phyloP scores from a whole-genome alignment of 371 early-diverging fungal species.

The Actinomortierella wolfii region DNA sequence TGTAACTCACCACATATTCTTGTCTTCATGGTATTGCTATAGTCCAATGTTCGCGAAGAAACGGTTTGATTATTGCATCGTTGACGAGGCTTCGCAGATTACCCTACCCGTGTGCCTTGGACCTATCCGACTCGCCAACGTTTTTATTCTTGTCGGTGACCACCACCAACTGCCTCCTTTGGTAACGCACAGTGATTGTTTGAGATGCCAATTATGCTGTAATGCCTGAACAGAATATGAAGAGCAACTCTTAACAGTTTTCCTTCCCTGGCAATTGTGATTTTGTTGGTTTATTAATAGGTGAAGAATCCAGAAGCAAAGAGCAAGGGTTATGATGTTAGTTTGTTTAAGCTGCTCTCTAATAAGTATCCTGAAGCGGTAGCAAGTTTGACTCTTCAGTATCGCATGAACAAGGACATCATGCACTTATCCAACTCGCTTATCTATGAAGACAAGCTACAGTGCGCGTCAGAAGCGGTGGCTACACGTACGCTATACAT shows the following conservation, averaged over 20 bases:
- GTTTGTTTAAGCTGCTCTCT: conserved; percentile 81
- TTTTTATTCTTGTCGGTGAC: conserved; percentile 98
- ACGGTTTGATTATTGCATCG: conserved; percentile 96
- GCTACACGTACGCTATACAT: conserved; percentile 59
- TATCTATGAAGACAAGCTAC: conserved; percentile 81
- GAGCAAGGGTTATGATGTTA: conserved; percentile 56
- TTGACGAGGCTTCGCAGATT: conserved; percentile 99
- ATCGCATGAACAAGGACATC: conserved; percentile 96
- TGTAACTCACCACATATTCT: not conserved
- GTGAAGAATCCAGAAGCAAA: conserved; percentile 58
- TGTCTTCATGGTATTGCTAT: not conserved
- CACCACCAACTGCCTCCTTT: conserved; percentile 98
- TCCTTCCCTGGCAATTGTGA: conserved; percentile 15
- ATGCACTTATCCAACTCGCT: conserved; percentile 89
- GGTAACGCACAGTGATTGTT: conserved; percentile 46
- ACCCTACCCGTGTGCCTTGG: conserved; percentile 94
- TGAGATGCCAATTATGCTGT: too few species aligned
- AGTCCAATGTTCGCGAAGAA: conserved; percentile 68
- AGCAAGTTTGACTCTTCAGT: conserved; percentile 86
- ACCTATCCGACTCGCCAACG: conserved; percentile 82
- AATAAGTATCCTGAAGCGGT: conserved; percentile 84
- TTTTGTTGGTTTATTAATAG: conserved; percentile 16
- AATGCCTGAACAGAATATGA: not conserved
- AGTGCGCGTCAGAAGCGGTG: conserved; percentile 75
- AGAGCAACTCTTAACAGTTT: not conserved